phyloP scores from a whole-genome alignment of 768 basidiomycete genomes.

The Suillus luteus region DNA sequence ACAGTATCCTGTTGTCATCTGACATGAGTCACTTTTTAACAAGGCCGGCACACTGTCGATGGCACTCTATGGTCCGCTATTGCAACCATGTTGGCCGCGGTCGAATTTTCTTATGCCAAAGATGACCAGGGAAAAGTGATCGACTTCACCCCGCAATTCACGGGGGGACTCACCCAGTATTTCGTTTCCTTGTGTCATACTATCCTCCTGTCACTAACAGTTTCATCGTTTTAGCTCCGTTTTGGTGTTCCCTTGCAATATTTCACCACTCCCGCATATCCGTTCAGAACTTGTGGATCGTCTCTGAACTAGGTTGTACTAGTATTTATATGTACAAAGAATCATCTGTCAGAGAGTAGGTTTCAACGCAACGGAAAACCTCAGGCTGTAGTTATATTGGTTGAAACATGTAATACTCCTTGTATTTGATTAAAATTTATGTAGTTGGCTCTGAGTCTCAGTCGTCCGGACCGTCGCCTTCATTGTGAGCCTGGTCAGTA shows the following conservation, averaged over 20 bases:
- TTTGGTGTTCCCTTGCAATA: not conserved
- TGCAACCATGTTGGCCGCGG: conserved; percentile 10
- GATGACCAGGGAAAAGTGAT: conserved; percentile 13
- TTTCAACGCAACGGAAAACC: not conserved
- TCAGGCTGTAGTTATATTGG: not conserved
- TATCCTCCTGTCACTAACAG: not conserved
- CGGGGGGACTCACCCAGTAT: not conserved
- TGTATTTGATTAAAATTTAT: too few species aligned
- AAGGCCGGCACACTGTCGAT: conserved; percentile 11
- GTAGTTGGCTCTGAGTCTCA: too few species aligned
- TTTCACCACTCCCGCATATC: conserved; percentile 1
- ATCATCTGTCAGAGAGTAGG: not conserved
- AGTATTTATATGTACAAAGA: not conserved
- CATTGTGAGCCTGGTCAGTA: too few species aligned
- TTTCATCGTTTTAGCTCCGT: not conserved
- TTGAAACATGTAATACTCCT: too few species aligned
- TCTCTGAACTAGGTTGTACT: not conserved
- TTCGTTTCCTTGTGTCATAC: not conserved
- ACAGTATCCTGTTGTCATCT: not conserved
- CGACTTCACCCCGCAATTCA: conserved; percentile 8
- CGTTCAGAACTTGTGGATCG: not conserved
- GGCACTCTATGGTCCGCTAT: conserved; percentile 11
- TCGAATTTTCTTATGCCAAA: conserved; percentile 1
- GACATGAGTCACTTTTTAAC: too few species aligned
- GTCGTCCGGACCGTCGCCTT: too few species aligned